These are phyloP conservation scores for Casaregolazyma lundiana DNA, from an alignment of 1,139 yeast species.

Conservation along the genomic window DNA sequence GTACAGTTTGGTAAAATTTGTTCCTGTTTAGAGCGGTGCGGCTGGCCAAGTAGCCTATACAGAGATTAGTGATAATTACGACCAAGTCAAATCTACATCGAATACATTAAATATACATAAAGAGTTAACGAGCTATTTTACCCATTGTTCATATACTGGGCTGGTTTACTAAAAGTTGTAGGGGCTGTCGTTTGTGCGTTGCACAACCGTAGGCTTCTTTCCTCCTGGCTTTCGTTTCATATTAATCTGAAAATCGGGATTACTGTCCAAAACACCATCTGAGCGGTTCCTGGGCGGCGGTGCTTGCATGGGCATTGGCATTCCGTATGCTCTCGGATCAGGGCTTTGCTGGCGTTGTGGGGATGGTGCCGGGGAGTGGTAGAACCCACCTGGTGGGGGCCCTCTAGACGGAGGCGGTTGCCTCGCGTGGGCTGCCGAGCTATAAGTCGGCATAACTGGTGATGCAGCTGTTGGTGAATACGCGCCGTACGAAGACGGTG, in stretches of 20 bases:
- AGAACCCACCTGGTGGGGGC: background rate
- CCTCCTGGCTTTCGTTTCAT: constrained; percentile 8
- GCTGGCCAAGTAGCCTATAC: background rate
- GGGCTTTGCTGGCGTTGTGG: constrained; percentile 2
- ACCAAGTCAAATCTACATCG: background rate
- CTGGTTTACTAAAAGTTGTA: constrained; percentile 2
- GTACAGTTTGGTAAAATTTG: background rate
- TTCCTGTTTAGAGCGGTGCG: background rate
- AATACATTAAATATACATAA: background rate
- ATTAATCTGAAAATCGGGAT: constrained; percentile 34
- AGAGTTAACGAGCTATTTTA: background rate
- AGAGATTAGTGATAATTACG: background rate
- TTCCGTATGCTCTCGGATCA: constrained; percentile 19
- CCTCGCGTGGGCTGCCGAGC: background rate
- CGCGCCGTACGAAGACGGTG: constrained; percentile 1
- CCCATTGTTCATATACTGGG: background rate
- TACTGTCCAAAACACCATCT: constrained; percentile 30
- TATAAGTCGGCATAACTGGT: background rate
- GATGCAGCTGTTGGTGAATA: background rate
- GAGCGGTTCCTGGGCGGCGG: constrained; percentile 19
- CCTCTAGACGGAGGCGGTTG: constrained; percentile 1
- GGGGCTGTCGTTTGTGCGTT: constrained; percentile 9
- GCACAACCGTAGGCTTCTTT: constrained; percentile 6
- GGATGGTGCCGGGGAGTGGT: background rate
- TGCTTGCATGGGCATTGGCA: constrained; percentile 40